Evolutionary conservation across 164 flowering plant genomes (phyloP), one percentile per base, ranked within the genome.

Genomic region (Hamamelis virginiana): DNA sequence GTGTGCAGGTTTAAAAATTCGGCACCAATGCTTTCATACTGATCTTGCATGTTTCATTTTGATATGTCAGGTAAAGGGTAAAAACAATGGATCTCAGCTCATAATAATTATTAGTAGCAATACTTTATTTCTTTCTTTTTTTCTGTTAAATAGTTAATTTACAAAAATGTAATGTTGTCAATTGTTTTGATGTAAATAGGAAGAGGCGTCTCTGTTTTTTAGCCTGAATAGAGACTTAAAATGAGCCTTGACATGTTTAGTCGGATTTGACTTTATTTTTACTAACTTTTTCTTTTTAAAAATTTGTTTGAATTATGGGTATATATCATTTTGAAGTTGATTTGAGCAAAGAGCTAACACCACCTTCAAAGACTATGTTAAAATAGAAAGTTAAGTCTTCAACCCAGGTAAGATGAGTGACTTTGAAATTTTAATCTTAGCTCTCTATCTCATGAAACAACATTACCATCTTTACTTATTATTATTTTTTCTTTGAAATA

Each of bases 231-330:
- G 99, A 87, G 93, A n/a, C n/a, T 83, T 27, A n/a, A n/a, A n/a
- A 89, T 87, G 96, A 87, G 82, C 70, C 91, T 95, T 53, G 91
- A 92, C 83, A 92, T 88, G 98, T 91, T 63, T 48, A 75, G 9
- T 51, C 50, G 3, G 18, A 25, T 5, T 52, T 70, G 10, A 11
- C 27, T 43, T 51, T 48, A n/a, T n/a, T n/a, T n/a, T n/a, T n/a
- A n/a, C n/a, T 53, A 44, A 41, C 53, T 11, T 27, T 55, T 43
- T 14, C 9, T 22, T 23, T 43, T 51, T 70, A 1, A n/a, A n/a
- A 43, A 28, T 25, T 5, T 55, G 23, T 44, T 59, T 70, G 56
- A 55, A 21, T 61, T 61, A 12, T 69, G 41, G 55, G 21, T 9
- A 18, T 76, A 53, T 70, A 95, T n/a, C n/a, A 97, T 79, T 1